A percentile compares a stretch with the other conserved stretches of the same genome.
These are phyloP conservation scores for Eucalyptus shirleyi DNA, from an alignment of 345 rosid genomes.

Conservation along the genomic window DNA sequence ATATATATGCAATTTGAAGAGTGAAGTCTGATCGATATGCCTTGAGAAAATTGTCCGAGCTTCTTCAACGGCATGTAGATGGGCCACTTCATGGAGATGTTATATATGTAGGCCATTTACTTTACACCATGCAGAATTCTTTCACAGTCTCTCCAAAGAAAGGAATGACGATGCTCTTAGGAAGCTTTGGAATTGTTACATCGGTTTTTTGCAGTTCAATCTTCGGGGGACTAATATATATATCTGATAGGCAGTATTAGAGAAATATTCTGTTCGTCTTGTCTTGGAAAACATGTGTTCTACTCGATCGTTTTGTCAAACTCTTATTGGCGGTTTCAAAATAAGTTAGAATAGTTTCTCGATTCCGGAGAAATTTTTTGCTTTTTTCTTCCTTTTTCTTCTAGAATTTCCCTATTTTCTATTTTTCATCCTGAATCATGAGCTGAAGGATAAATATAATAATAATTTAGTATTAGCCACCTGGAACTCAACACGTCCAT, in stretches of 20 bases:
- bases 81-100: neutral
- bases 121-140: no score
- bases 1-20: neutral
- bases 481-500: neutral
- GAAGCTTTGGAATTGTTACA: neutral
- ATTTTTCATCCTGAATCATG: neutral
- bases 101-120: no score
- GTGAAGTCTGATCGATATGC: constrained; percentile 28
- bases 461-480: neutral
- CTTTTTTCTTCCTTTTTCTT: neutral
- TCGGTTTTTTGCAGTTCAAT: neutral
- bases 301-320: neutral
- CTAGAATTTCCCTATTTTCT: neutral
- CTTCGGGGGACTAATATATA: neutral
- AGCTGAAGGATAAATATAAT: neutral
- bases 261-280: neutral
- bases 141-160: no score
- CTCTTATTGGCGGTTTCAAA: neutral
- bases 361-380: neutral
- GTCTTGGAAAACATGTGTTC: neutral
- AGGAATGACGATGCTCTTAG: neutral
- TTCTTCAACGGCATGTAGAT: constrained; percentile 7
- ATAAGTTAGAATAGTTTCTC: neutral
- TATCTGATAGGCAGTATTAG: neutral
- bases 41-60: constrained; percentile 26